Evolutionary conservation across 1,284 basidiomycete genomes (phyloP).

Genomic region (Exsudoporus floridanus): DNA sequence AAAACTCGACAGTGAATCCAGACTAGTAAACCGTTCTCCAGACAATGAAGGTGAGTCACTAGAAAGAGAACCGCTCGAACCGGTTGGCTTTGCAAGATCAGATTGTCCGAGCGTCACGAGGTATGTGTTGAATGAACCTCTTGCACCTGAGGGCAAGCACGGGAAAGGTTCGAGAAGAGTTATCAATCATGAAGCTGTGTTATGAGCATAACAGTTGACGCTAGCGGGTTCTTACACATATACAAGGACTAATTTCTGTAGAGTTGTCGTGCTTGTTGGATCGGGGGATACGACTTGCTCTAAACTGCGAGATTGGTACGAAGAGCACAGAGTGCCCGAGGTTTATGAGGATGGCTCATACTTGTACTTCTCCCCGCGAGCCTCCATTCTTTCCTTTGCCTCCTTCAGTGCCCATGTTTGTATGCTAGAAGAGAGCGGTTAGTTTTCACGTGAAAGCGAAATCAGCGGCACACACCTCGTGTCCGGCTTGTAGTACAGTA

Average conservation of each 20-base stretch:
- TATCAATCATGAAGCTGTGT: background rate
- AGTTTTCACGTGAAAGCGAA: background rate
- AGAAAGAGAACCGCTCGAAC: background rate
- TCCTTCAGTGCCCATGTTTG: conserved; percentile 89
- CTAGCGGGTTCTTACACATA: background rate
- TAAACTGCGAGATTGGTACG: conserved; percentile 7
- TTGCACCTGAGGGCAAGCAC: background rate
- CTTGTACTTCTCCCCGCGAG: conserved; percentile 80
- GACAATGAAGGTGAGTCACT: too few relatives aligned
- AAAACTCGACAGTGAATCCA: too few relatives aligned
- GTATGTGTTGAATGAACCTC: background rate
- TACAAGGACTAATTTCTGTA: background rate
- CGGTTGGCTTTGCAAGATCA: background rate
- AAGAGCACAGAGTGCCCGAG: conserved; percentile 2
- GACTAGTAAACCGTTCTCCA: too few relatives aligned
- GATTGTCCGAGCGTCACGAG: background rate
- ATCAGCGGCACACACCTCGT: conserved; percentile 68
- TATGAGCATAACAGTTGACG: background rate
- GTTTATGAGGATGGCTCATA: conserved; percentile 55
- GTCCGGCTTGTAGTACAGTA: conserved; percentile 94
- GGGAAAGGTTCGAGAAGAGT: too few relatives aligned
- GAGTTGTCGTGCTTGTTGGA: background rate
- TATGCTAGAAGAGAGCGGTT: conserved; percentile 51
- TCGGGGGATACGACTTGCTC: background rate
- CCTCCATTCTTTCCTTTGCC: conserved; percentile 86